phyloP scores from a whole-genome alignment of 768 basidiomycete genomes.

The Nevesoporus exiguus region DNA sequence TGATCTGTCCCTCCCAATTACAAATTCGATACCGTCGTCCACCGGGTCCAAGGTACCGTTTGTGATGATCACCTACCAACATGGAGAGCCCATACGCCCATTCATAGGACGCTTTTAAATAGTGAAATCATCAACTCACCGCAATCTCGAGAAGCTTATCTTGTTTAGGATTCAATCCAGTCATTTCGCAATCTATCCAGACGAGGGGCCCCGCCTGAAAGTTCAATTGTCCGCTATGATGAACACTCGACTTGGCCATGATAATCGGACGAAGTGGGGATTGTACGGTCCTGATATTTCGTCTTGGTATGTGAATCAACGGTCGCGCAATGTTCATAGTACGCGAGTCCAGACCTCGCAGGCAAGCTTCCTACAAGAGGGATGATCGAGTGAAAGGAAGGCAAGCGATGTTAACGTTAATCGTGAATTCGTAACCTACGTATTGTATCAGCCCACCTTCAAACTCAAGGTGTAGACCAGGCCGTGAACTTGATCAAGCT shows the following conservation, averaged over 20 bases:
- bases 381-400: not conserved
- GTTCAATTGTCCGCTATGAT: not conserved
- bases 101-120: not conserved
- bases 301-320: not conserved
- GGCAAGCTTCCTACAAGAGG: not conserved
- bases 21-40: slow-evolving; percentile 75
- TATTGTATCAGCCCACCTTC: not conserved
- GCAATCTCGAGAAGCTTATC: slow-evolving; percentile 83
- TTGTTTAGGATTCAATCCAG: slow-evolving; percentile 62
- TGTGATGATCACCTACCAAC: slow-evolving; percentile 73
- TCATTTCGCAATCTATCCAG: slow-evolving; percentile 91
- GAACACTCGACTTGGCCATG: slow-evolving; percentile 3
- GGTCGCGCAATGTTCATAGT: slow-evolving; percentile 21
- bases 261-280: not conserved
- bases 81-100: too few species aligned
- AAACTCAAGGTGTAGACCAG: too few species aligned
- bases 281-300: not conserved
- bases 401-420: not conserved
- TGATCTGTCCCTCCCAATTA: slow-evolving; percentile 69
- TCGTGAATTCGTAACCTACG: not conserved
- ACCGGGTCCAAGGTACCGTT: slow-evolving; percentile 78
- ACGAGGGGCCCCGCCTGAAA: slow-evolving; percentile 18
- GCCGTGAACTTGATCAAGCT: too few species aligned
- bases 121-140: slow-evolving; percentile 31
- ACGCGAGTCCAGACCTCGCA: not conserved